phyloP scores from a whole-genome alignment of 2,329 filamentous ascomycete genomes.

The Curvularia sp. region DNA sequence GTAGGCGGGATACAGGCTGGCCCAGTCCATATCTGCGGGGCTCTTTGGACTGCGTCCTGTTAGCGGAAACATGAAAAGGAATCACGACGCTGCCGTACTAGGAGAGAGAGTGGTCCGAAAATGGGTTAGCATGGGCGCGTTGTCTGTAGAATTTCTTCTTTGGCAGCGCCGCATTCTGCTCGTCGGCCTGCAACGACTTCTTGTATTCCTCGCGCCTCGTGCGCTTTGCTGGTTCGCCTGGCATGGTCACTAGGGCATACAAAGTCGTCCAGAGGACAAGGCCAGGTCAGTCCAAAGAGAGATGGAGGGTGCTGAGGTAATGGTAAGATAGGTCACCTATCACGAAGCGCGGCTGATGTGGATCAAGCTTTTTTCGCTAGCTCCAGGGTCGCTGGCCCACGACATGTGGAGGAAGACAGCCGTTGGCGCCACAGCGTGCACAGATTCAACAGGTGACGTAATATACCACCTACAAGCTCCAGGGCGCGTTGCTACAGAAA shows the following conservation, averaged over 20 bases:
- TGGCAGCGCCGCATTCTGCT: slow-evolving; percentile 69
- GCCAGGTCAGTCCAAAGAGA: slow-evolving; percentile 5
- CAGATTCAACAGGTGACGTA: slow-evolving; percentile 28
- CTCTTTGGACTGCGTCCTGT: slow-evolving; percentile 69
- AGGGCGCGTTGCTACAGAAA: slow-evolving; percentile 23
- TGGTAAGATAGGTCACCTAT: slow-evolving; percentile 29
- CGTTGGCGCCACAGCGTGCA: slow-evolving; percentile 19
- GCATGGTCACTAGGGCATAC: slow-evolving; percentile 32
- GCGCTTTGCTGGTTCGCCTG: slow-evolving; percentile 48
- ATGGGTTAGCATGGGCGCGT: slow-evolving; percentile 95
- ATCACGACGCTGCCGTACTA: slow-evolving; percentile 66
- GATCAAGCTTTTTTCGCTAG: slow-evolving; percentile 47
- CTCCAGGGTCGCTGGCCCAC: slow-evolving; percentile 21
- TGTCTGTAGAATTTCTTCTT: slow-evolving; percentile 97
- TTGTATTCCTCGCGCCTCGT: slow-evolving; percentile 59
- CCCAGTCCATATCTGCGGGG: slow-evolving; percentile 91
- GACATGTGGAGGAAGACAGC: slow-evolving; percentile 21
- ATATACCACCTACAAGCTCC: slow-evolving; percentile 17
- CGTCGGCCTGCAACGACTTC: slow-evolving; percentile 44
- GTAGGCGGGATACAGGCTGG: slow-evolving; percentile 79
- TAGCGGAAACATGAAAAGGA: slow-evolving; percentile 15
- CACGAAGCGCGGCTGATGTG: slow-evolving; percentile 34
- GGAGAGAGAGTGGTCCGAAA: slow-evolving; percentile 87
- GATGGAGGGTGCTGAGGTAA: slow-evolving; percentile 20
- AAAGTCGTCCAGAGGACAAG: slow-evolving; percentile 4